Evolutionary conservation across 2,329 filamentous ascomycete genomes (phyloP).

Genomic region (Beauveria rudraprayagi): DNA sequence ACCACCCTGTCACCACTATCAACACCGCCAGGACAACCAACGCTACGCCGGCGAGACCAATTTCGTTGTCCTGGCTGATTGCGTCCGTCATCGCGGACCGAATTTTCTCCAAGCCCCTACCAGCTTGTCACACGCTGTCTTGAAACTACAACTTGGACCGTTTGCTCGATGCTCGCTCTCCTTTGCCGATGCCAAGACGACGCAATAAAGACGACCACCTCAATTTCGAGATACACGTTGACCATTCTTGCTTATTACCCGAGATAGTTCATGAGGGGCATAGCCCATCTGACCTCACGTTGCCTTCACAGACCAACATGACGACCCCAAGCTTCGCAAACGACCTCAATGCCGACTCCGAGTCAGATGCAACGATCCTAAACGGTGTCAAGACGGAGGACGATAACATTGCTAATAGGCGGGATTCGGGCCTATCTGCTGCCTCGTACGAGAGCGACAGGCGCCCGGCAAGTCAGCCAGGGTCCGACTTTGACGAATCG

Average conservation of each 20-base stretch:
- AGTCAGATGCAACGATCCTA: conserved; percentile 8
- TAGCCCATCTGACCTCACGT: conserved; percentile 12
- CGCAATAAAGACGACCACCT: conserved; percentile 24
- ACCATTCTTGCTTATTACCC: conserved; percentile 35
- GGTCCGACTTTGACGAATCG: neutral
- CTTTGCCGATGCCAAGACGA: conserved; percentile 20
- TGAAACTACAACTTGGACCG: neutral
- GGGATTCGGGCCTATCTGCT: neutral
- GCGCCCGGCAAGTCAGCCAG: neutral
- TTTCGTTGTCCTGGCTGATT: neutral
- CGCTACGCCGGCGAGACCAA: neutral
- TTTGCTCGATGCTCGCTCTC: neutral
- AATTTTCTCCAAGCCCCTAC: neutral
- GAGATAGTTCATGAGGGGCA: conserved; percentile 31
- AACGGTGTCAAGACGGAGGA: conserved; percentile 1
- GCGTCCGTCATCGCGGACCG: neutral
- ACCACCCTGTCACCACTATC: conserved; percentile 1
- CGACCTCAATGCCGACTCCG: conserved; percentile 14
- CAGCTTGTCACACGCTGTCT: neutral
- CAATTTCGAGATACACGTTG: conserved; percentile 42
- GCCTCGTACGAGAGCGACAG: conserved; percentile 8
- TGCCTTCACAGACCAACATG: conserved; percentile 4
- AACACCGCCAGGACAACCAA: conserved; percentile 7
- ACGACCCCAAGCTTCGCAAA: neutral
- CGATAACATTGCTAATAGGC: neutral